A percentile compares a stretch with the other conserved stretches of the same genome.
Conservation (phyloP, 148 eudicot genomes). For the Fagopyrum esculentum region DNA sequence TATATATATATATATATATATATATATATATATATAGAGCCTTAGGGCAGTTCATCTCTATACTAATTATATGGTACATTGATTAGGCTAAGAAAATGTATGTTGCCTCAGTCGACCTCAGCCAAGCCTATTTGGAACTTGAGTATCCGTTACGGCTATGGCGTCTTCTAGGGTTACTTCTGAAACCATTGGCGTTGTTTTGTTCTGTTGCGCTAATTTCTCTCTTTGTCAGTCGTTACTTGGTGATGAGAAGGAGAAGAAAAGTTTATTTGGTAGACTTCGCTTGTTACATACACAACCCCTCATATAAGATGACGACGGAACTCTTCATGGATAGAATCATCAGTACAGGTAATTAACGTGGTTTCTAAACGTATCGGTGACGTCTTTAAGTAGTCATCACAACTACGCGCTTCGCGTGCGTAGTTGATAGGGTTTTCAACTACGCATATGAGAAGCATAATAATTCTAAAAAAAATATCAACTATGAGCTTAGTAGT, state of each 20-base stretch:
- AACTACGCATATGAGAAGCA: too few species aligned
- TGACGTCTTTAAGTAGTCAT: too few species aligned
- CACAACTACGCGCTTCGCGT: too few species aligned
- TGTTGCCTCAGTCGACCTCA: not conserved
- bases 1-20: too few species aligned
- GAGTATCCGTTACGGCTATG: not conserved
- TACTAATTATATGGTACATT: not conserved
- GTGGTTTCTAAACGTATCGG: too few species aligned
- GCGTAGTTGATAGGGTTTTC: too few species aligned
- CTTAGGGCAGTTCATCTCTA: not conserved
- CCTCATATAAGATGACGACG: not conserved
- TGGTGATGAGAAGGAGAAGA: not conserved
- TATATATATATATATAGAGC: too few species aligned
- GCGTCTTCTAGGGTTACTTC: not conserved
- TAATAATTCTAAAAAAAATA: too few species aligned
- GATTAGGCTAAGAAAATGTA: not conserved
- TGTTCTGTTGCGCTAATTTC: not conserved
- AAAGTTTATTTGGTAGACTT: not conserved
- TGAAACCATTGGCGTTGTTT: not conserved
- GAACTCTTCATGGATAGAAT: not conserved
- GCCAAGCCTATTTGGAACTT: not conserved
- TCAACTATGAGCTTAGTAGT: too few species aligned
- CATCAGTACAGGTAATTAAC: not conserved
- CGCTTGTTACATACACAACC: not conserved
- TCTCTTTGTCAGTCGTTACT: not conserved